These are phyloP conservation scores for Capronia americana DNA, from an alignment of 2,329 filamentous ascomycete genomes.

Conservation along the genomic window DNA sequence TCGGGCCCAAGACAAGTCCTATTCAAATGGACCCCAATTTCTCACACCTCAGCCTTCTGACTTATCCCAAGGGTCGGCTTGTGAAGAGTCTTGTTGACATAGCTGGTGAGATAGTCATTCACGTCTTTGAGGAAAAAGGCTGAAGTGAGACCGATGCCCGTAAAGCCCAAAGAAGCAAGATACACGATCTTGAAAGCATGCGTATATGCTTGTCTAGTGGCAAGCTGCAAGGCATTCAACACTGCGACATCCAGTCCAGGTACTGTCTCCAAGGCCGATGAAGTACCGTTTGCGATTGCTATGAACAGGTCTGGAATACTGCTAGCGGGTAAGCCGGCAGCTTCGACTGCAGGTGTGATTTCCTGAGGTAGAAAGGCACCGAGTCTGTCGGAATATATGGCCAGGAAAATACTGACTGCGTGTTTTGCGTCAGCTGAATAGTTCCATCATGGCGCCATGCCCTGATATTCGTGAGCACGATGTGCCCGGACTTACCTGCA, in stretches of 20 bases:
- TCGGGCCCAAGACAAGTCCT: too few species aligned
- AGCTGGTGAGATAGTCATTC: conserved; percentile 18
- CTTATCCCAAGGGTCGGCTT: conserved; percentile 13
- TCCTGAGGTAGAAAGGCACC: conserved; percentile 21
- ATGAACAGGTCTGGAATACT: conserved; percentile 47
- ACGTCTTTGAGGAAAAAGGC: conserved; percentile 25
- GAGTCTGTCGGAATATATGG: conserved; percentile 36
- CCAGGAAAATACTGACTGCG: conserved; percentile 39
- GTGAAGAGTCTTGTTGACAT: conserved; percentile 29
- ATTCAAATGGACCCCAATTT: too few species aligned
- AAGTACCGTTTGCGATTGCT: conserved; percentile 45
- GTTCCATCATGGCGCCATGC: too few species aligned
- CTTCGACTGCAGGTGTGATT: conserved; percentile 44
- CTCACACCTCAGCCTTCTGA: conserved; percentile 11
- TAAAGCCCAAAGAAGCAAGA: conserved; percentile 35
- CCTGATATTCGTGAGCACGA: neutral
- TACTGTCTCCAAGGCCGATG: conserved; percentile 42
- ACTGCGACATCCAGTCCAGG: conserved; percentile 47
- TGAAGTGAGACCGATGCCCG: conserved; percentile 26
- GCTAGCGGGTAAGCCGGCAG: conserved; percentile 48
- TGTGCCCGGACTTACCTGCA: conserved; percentile 24
- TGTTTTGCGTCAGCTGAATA: conserved; percentile 16
- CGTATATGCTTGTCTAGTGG: conserved; percentile 51
- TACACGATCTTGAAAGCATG: conserved; percentile 54
- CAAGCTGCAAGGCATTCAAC: conserved; percentile 44